Percentiles rank a stretch among this genome's conserved stretches.
These are phyloP conservation scores for Exobasidium rhododendri DNA, from an alignment of 1,284 basidiomycete species.

Conservation along the genomic window DNA sequence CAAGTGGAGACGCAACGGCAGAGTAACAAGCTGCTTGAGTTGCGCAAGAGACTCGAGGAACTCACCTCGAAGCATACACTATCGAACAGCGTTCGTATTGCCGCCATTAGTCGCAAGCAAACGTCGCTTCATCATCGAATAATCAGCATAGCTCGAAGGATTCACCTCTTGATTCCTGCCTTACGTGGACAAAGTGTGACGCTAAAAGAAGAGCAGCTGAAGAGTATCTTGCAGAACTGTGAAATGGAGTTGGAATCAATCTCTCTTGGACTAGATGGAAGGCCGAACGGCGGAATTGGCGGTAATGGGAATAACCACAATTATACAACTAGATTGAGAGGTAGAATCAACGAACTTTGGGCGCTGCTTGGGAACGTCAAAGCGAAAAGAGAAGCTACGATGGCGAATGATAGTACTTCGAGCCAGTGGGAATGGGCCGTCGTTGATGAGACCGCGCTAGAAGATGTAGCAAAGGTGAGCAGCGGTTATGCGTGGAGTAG, in stretches of 20 bases:
- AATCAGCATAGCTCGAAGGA: conserved; percentile 29
- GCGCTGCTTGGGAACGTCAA: conserved; percentile 46
- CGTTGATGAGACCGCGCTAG: conserved; percentile 43
- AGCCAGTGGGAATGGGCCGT: conserved; percentile 46
- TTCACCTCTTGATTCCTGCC: conserved; percentile 39
- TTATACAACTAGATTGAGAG: conserved; percentile 24
- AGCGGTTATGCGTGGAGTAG: neutral
- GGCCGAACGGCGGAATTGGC: conserved; percentile 2
- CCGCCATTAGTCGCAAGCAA: conserved; percentile 36
- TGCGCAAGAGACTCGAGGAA: conserved; percentile 27
- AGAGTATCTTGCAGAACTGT: conserved; percentile 39
- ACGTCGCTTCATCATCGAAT: conserved; percentile 45
- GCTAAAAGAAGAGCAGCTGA: conserved; percentile 37
- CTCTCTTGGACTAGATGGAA: conserved; percentile 3
- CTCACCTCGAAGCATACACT: conserved; percentile 44
- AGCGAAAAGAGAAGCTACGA: conserved; percentile 37
- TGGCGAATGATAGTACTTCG: conserved; percentile 25
- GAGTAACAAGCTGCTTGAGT: conserved; percentile 22
- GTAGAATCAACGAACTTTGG: conserved; percentile 52
- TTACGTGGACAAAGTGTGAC: conserved; percentile 41
- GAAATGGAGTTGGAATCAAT: conserved; percentile 42
- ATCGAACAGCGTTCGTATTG: conserved; percentile 36
- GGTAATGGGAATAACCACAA: neutral
- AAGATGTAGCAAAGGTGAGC: conserved; percentile 33
- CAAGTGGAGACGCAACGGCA: conserved; percentile 37